phyloP scores from a whole-genome alignment of 257 asterid species.

The Thymus mandschuricus region DNA sequence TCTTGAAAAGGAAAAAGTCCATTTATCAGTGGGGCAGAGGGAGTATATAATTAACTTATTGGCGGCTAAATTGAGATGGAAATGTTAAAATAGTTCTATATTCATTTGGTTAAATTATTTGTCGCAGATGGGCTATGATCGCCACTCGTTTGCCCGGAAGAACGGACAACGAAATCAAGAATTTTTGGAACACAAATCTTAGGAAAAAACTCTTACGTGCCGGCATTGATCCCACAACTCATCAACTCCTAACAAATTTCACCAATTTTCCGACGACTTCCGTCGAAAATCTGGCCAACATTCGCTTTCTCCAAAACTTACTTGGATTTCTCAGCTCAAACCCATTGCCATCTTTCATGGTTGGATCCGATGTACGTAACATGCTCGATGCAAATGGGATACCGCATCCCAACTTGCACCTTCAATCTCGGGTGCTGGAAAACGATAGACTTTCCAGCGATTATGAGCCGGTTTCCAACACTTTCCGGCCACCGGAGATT shows the following conservation, averaged over 20 bases:
- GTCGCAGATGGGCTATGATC: conserved; percentile 63
- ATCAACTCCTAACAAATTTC: conserved; percentile 42
- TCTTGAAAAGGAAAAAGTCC: too few species aligned
- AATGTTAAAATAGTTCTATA: too few species aligned
- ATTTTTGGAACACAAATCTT: conserved; percentile 62
- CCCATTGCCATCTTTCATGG: conserved; percentile 35
- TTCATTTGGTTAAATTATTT: background rate
- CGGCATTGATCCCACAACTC: conserved; percentile 65
- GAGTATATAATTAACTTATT: too few species aligned
- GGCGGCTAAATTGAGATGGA: too few species aligned
- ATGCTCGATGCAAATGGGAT: conserved; percentile 17
- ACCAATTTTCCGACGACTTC: conserved; percentile 22
- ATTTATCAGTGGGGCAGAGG: too few species aligned
- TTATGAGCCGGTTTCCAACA: background rate
- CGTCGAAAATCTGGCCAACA: conserved; percentile 38
- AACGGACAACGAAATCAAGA: conserved; percentile 76
- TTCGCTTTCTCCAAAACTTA: conserved; percentile 40
- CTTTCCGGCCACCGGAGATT: conserved; percentile 19
- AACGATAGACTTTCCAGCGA: too few species aligned
- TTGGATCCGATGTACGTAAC: conserved; percentile 9
- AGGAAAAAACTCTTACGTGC: conserved; percentile 52
- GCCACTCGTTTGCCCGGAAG: conserved; percentile 67
- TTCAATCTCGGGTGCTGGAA: background rate
- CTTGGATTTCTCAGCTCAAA: conserved; percentile 41
- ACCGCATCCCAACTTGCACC: conserved; percentile 13